Evolutionary conservation across 1,284 basidiomycete species (phyloP), one percentile per base, ranked within the genome.

Genomic region (Pseudozyma pruni): DNA sequence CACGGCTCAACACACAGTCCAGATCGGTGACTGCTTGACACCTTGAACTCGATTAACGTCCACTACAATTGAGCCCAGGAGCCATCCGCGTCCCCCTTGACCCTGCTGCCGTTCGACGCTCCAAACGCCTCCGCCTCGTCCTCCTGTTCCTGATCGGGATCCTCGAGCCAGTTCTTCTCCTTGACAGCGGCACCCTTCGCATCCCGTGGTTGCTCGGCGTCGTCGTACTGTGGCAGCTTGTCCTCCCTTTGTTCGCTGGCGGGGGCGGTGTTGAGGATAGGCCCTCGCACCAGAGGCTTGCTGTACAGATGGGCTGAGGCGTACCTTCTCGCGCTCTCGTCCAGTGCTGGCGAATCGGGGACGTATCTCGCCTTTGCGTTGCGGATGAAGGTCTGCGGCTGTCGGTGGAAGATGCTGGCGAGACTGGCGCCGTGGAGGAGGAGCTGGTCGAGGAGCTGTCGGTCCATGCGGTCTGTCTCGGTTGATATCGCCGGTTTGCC

Each of bases 401-500:
- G 73, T 0, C 76, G 55, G 19, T 80, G 78, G 37, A 78, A 81
- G 31, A 82, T 79, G 41, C 67, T 66, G 0, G 74, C 67, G n/a
- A 82, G 53, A 38, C 69, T 74, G 11, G 68, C 67, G 6, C 68
- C 78, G 41, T 82, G 80, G 22, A 82, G 56, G 5, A 81, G 51
- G 10, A 82, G 60, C 48, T 82, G 80, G 44, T 82, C 80, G 9
- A 82, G 55, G 23, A 81, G 41, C 32, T 74, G 67, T 4, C 81
- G 84, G 85, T 74, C 87, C 92, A 98, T 97, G 35, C 93, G 86
- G 81, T 99, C 96, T 7, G 93, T 93, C 82, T 98, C 94, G 1
- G 93, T 98, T n/a, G 93, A 94, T 71, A 98, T 98, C 4, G 93
- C 86, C 16, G 96, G 96, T 78, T 97, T 98, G 70, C 93, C 91